These are phyloP conservation scores for Mortierella sp. DNA, from an alignment of 371 early-diverging fungal species.

Conservation along the genomic window DNA sequence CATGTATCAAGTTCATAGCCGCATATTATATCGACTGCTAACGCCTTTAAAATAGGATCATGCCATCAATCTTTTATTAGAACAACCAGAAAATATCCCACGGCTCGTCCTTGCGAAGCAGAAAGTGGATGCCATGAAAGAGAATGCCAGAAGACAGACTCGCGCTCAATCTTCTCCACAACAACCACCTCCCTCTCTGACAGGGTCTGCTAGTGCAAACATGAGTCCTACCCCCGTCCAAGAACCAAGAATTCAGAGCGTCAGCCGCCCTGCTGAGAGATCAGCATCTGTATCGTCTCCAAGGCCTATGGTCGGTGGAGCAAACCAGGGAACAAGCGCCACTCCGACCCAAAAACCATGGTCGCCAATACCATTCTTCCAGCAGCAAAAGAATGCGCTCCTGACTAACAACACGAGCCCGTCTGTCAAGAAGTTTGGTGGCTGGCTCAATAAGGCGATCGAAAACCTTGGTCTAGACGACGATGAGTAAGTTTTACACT, in stretches of 20 bases:
- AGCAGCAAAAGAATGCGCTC: conserved; percentile 73
- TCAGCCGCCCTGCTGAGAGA: conserved; percentile 29
- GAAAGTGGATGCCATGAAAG: conserved; percentile 47
- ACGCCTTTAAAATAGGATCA: conserved; percentile 59
- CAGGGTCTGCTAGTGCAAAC: conserved; percentile 19
- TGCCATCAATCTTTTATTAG: conserved; percentile 72
- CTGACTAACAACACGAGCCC: conserved; percentile 65
- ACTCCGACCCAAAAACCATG: conserved; percentile 62
- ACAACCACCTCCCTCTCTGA: conserved; percentile 22
- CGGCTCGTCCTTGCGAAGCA: conserved; percentile 57
- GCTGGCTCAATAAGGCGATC: conserved; percentile 81
- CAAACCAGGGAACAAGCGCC: conserved; percentile 22
- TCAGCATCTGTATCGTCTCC: conserved; percentile 44
- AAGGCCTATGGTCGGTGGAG: conserved; percentile 21
- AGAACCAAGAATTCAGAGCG: conserved; percentile 11
- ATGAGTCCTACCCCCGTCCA: not conserved
- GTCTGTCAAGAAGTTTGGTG: conserved; percentile 74
- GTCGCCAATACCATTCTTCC: conserved; percentile 74
- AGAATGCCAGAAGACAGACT: conserved; percentile 45
- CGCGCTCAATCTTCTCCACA: conserved; percentile 45
- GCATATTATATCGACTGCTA: not conserved
- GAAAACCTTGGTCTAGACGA: conserved; percentile 77
- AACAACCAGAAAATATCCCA: conserved; percentile 68
- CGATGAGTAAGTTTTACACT: conserved; percentile 56
- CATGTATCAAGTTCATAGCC: not conserved